Percentiles rank a stretch among this genome's conserved stretches.
These are phyloP conservation scores for Podila verticillata DNA, from an alignment of 192 early-diverging fungal genomes.

Conservation along the genomic window DNA sequence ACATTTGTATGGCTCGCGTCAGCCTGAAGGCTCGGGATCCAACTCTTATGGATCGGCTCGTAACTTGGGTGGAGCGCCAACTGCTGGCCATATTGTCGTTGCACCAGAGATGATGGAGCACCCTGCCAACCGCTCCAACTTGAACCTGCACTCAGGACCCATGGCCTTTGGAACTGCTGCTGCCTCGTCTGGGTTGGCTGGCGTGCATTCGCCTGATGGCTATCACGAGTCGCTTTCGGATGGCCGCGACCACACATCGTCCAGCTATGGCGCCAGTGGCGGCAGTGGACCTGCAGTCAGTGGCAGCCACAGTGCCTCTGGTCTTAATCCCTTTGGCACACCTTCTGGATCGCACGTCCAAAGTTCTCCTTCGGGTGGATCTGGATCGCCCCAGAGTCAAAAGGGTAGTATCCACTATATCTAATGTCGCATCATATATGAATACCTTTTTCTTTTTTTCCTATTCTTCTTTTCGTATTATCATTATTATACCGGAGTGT, in stretches of 20 bases:
- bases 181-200: slow-evolving; percentile 28
- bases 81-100: slow-evolving; percentile 48
- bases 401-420: slow-evolving; percentile 52
- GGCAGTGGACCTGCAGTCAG: slow-evolving; percentile 30
- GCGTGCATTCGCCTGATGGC: slow-evolving; percentile 38
- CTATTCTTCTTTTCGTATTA: slow-evolving; percentile 1
- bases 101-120: slow-evolving; percentile 52
- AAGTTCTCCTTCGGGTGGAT: slow-evolving; percentile 27
- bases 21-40: slow-evolving; percentile 45
- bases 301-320: slow-evolving; percentile 12
- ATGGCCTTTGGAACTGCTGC: slow-evolving; percentile 51
- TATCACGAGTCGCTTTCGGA: slow-evolving; percentile 47
- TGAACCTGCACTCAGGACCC: slow-evolving; percentile 38
- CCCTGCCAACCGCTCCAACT: slow-evolving; percentile 49
- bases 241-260: slow-evolving; percentile 28
- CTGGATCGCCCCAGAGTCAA: slow-evolving; percentile 49
- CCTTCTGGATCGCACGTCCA: slow-evolving; percentile 14
- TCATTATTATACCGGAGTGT: not conserved
- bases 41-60: slow-evolving; percentile 30
- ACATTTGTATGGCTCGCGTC: slow-evolving; percentile 42
- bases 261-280: slow-evolving; percentile 40
- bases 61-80: slow-evolving; percentile 42
- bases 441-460: not conserved
- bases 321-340: slow-evolving; percentile 20
- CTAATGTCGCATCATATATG: slow-evolving; percentile 5